Conservation (phyloP, 1,139 yeast species). For the Taiozyma sp. region DNA sequence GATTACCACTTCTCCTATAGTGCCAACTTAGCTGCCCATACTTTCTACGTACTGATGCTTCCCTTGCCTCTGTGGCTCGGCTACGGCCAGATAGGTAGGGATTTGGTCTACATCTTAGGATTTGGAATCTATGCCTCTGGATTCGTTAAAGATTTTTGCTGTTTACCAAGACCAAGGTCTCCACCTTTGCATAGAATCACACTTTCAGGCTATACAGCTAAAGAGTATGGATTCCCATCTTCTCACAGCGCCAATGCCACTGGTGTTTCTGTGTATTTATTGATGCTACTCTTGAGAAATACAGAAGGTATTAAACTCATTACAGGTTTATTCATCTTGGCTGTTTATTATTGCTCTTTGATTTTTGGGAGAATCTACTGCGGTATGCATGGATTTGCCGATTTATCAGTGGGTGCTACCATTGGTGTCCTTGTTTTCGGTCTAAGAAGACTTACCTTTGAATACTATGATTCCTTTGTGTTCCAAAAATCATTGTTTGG, state of each 20-base stretch:
- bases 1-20: constrained; percentile 84
- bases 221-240: constrained; percentile 93
- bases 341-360: constrained; percentile 56
- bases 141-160: constrained; percentile 71
- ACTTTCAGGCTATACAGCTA: constrained; percentile 80
- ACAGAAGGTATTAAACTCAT: not conserved
- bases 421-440: constrained; percentile 52
- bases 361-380: constrained; percentile 83
- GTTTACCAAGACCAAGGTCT: constrained; percentile 87
- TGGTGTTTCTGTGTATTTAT: constrained; percentile 55
- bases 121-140: constrained; percentile 83
- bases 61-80: constrained; percentile 91
- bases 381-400: constrained; percentile 96
- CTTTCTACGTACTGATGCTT: constrained; percentile 83
- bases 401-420: constrained; percentile 57
- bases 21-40: constrained; percentile 89
- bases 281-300: constrained; percentile 17
- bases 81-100: constrained; percentile 50
- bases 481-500: constrained; percentile 25
- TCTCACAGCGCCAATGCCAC: constrained; percentile 94
- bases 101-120: constrained; percentile 72
- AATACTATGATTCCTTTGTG: constrained; percentile 23
- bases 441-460: constrained; percentile 35
- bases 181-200: constrained; percentile 92
- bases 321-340: not conserved